Evolutionary conservation across 2,329 filamentous ascomycete species (phyloP).

Genomic region (Penicillium sp.): DNA sequence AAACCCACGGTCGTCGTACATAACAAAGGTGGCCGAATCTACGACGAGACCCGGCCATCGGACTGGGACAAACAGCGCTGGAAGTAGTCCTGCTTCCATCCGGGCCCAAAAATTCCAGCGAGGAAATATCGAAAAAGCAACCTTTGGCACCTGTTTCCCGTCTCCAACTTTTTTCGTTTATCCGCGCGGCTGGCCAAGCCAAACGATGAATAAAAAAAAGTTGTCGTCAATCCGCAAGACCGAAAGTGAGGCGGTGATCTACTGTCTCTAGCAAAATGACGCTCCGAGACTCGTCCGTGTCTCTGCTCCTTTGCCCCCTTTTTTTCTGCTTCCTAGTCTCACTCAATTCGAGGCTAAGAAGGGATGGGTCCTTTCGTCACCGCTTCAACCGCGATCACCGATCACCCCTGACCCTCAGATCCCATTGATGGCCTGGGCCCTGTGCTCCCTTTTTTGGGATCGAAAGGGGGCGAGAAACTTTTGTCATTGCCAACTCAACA

Average conservation of each 20-base stretch:
- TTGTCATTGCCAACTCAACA: slow-evolving; percentile 10
- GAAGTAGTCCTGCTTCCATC: slow-evolving; percentile 32
- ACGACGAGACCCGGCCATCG: slow-evolving; percentile 41
- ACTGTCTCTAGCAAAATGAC: not conserved
- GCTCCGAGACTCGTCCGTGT: not conserved
- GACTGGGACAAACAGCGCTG: slow-evolving; percentile 46
- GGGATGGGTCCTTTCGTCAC: slow-evolving; percentile 19
- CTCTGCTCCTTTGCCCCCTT: slow-evolving; percentile 7
- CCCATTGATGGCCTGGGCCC: slow-evolving; percentile 8
- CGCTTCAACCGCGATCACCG: slow-evolving; percentile 11
- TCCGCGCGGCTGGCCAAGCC: slow-evolving; percentile 3
- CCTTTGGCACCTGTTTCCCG: not conserved
- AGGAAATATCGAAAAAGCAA: not conserved
- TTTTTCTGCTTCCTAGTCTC: slow-evolving; percentile 9
- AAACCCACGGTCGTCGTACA: slow-evolving; percentile 40
- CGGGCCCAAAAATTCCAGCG: not conserved
- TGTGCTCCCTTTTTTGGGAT: not conserved
- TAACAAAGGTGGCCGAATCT: slow-evolving; percentile 41
- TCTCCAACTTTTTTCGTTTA: not conserved
- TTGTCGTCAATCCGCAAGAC: not conserved
- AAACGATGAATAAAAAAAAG: slow-evolving; percentile 7
- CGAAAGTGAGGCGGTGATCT: slow-evolving; percentile 25
- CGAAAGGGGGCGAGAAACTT: not conserved
- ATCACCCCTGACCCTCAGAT: slow-evolving; percentile 7
- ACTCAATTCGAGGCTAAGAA: slow-evolving; percentile 6